Conservation (phyloP, 2,329 filamentous ascomycete species). For the Thelonectria rubi region DNA sequence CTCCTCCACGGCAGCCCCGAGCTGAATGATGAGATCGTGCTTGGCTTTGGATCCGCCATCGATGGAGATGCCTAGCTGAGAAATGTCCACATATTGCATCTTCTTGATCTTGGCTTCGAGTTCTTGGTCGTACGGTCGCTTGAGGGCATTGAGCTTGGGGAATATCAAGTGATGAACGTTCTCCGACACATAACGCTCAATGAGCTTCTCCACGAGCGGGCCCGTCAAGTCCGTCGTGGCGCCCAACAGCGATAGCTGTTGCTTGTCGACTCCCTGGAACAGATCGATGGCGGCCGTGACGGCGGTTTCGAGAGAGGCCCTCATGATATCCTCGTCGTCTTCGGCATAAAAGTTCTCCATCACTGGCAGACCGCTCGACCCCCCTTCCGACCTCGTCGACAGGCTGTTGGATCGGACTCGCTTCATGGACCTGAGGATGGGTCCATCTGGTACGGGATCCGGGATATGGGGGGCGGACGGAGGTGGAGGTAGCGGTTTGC, state of each 20-base stretch:
- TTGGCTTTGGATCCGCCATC: constrained; percentile 82
- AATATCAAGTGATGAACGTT: constrained; percentile 93
- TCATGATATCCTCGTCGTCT: constrained; percentile 91
- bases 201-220: constrained; percentile 88
- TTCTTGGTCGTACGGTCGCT: constrained; percentile 83
- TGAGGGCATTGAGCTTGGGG: constrained; percentile 79
- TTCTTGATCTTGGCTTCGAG: constrained; percentile 89
- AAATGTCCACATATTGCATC: constrained; percentile 94
- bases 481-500: constrained; percentile 82
- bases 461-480: constrained; percentile 69
- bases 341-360: constrained; percentile 78
- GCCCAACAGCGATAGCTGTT: constrained; percentile 89
- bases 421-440: constrained; percentile 64
- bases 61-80: constrained; percentile 89
- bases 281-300: constrained; percentile 94
- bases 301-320: constrained; percentile 87
- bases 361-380: constrained; percentile 54
- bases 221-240: constrained; percentile 94
- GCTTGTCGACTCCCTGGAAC: constrained; percentile 95
- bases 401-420: constrained; percentile 63
- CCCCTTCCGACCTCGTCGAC: constrained; percentile 46
- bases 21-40: constrained; percentile 78
- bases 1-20: constrained; percentile 83
- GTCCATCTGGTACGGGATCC: constrained; percentile 66
- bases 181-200: constrained; percentile 93